These are phyloP conservation scores for Evernia prunastri DNA, from an alignment of 495 filamentous ascomycete genomes.

Conservation along the genomic window DNA sequence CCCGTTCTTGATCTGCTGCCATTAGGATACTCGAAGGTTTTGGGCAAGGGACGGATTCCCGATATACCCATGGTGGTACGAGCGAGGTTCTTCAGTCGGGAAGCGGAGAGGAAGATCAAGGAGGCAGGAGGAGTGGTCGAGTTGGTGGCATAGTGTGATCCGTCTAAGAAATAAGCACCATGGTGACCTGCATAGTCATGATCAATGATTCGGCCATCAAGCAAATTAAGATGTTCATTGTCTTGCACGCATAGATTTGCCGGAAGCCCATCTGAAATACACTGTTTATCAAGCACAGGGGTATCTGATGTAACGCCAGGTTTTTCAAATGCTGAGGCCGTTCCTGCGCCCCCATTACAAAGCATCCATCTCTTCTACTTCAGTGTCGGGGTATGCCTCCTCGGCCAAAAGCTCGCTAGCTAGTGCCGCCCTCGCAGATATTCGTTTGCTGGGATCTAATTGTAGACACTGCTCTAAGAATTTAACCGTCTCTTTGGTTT, in stretches of 20 bases:
- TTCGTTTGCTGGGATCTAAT: slow-evolving; percentile 61
- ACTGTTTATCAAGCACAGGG: neutral
- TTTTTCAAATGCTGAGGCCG: neutral
- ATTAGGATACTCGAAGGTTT: slow-evolving; percentile 87
- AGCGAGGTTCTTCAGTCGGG: slow-evolving; percentile 78
- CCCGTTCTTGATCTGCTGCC: slow-evolving; percentile 89
- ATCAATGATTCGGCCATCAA: neutral
- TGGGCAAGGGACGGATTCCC: slow-evolving; percentile 87
- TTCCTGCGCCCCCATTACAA: slow-evolving; percentile 24
- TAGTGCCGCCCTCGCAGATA: slow-evolving; percentile 65
- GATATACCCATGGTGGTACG: slow-evolving; percentile 80
- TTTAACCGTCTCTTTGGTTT: slow-evolving; percentile 58
- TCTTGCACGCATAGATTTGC: neutral
- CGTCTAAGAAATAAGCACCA: neutral
- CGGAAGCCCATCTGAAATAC: neutral
- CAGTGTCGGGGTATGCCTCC: slow-evolving; percentile 24
- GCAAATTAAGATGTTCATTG: too few species aligned
- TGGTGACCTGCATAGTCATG: neutral
- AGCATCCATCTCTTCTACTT: slow-evolving; percentile 46
- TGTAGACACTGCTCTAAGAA: slow-evolving; percentile 67
- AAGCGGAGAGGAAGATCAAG: slow-evolving; percentile 93
- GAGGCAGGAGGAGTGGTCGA: slow-evolving; percentile 87
- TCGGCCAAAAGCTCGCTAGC: slow-evolving; percentile 25
- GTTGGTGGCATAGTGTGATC: slow-evolving; percentile 68
- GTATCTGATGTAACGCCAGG: slow-evolving; percentile 12